These are phyloP conservation scores for Erythrobasidium yunnanense DNA, from an alignment of 768 basidiomycete genomes.

Conservation along the genomic window DNA sequence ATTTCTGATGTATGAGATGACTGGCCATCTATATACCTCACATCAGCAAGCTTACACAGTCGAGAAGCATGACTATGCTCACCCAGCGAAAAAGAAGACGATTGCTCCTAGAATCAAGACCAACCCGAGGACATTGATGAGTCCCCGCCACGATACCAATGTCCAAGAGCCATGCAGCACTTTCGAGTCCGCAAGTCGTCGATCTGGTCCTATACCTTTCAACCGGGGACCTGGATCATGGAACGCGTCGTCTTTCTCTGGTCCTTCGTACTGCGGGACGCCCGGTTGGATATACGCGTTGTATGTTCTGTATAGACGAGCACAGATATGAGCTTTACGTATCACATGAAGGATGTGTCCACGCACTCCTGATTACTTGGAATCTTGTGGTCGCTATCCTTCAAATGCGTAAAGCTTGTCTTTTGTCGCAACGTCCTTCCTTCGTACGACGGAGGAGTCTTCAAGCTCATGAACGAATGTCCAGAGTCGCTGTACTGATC, in stretches of 20 bases:
- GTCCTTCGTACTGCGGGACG: conserved; percentile 5
- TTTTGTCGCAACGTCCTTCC: background rate
- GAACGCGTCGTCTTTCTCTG: conserved; percentile 26
- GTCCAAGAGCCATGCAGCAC: background rate
- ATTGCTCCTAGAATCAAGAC: background rate
- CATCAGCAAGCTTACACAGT: background rate
- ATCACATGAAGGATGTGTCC: background rate
- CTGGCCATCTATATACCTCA: conserved; percentile 1
- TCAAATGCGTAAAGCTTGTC: conserved; percentile 9
- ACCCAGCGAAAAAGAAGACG: conserved; percentile 14
- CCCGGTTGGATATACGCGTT: conserved; percentile 14
- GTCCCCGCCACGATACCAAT: conserved; percentile 20
- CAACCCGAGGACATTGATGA: conserved; percentile 14
- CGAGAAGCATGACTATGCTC: background rate
- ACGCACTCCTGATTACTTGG: conserved; percentile 13
- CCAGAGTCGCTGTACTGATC: no score
- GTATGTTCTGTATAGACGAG: conserved; percentile 2
- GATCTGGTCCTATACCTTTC: conserved; percentile 19
- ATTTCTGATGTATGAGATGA: conserved; percentile 2
- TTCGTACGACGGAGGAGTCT: no score
- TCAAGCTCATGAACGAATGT: no score
- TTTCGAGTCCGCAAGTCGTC: conserved; percentile 6
- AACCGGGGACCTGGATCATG: conserved; percentile 24
- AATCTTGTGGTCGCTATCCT: conserved; percentile 16
- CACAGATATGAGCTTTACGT: background rate